Conservation (phyloP, 1,284 basidiomycete species). For the Pseudozyma sp. region DNA sequence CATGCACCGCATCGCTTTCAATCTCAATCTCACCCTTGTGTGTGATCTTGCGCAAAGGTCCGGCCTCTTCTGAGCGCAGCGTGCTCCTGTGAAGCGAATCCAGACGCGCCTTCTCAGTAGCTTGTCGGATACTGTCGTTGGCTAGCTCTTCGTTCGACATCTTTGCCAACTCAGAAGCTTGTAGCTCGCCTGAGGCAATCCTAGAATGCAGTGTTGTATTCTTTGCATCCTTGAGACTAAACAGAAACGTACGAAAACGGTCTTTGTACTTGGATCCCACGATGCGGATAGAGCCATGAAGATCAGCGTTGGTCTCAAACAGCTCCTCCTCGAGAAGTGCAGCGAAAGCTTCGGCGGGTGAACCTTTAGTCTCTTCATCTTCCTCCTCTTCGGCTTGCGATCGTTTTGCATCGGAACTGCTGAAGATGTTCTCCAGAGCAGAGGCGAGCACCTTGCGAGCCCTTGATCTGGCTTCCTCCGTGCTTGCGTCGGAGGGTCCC, state of each 20-base stretch:
- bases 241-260: slow-evolving; percentile 64
- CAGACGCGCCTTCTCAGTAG: slow-evolving; percentile 60
- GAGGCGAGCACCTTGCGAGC: slow-evolving; percentile 35
- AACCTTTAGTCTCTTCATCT: slow-evolving; percentile 12
- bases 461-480: slow-evolving; percentile 35
- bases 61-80: slow-evolving; percentile 51
- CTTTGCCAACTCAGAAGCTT: slow-evolving; percentile 54
- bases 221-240: slow-evolving; percentile 66
- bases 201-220: slow-evolving; percentile 62
- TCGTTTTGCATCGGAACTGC: background rate
- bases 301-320: slow-evolving; percentile 50
- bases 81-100: slow-evolving; percentile 62
- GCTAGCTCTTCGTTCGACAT: slow-evolving; percentile 65
- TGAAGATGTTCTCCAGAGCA: slow-evolving; percentile 34
- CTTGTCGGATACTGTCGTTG: slow-evolving; percentile 63
- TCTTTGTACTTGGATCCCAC: slow-evolving; percentile 60
- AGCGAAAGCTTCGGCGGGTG: slow-evolving; percentile 34
- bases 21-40: slow-evolving; percentile 69
- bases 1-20: slow-evolving; percentile 49
- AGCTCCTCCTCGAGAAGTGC: slow-evolving; percentile 48
- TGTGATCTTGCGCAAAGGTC: slow-evolving; percentile 66
- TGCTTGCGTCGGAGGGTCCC: slow-evolving; percentile 40
- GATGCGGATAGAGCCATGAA: slow-evolving; percentile 20
- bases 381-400: background rate
- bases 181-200: slow-evolving; percentile 57